Percentiles rank a stretch among this genome's conserved stretches.
Conservation (phyloP, 2,329 filamentous ascomycete genomes). For the Botrytis elliptica region DNA sequence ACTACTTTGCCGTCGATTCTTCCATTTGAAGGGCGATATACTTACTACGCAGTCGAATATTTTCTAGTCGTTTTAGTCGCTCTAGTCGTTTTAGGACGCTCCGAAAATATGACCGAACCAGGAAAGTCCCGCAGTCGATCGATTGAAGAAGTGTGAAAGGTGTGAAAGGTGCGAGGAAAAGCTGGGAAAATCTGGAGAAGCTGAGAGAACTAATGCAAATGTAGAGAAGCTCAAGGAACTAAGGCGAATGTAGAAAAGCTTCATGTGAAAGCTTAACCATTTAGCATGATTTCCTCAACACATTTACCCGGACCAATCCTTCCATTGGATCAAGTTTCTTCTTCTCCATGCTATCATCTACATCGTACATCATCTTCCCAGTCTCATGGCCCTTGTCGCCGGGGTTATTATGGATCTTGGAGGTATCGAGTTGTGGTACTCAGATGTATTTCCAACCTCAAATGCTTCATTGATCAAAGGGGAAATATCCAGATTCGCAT, state of each 20-base stretch:
- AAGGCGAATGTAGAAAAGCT: neutral
- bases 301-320: neutral
- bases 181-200: neutral
- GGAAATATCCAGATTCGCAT: neutral
- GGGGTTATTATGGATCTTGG: slow-evolving; percentile 4
- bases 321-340: neutral
- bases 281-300: neutral
- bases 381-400: neutral
- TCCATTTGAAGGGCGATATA: neutral
- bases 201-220: neutral
- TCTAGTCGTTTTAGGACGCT: neutral
- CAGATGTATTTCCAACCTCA: neutral
- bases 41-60: neutral
- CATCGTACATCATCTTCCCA: neutral
- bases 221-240: neutral
- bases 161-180: neutral
- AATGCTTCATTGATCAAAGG: neutral
- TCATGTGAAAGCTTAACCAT: neutral
- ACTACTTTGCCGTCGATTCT: neutral
- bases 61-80: too few species aligned
- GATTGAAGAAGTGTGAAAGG: neutral
- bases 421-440: neutral
- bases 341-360: neutral
- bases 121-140: neutral
- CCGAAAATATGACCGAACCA: neutral